Conservation (phyloP, 129 eudicot species). For the Saussurea involucrata region DNA sequence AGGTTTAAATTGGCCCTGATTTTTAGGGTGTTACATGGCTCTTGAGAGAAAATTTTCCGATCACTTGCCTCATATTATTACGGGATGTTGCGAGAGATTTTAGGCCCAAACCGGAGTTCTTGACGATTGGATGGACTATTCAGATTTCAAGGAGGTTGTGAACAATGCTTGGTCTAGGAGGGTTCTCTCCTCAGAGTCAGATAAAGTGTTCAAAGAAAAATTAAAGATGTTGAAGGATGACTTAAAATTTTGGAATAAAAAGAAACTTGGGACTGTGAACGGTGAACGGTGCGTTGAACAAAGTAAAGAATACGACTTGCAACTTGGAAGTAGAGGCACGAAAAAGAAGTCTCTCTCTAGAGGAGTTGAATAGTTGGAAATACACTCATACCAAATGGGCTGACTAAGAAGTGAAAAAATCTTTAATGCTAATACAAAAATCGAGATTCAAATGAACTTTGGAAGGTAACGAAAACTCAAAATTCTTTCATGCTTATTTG, state of each 20-base stretch:
- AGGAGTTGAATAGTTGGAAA: neutral
- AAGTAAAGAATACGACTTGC: neutral
- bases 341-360: neutral
- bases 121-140: neutral
- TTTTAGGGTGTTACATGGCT: too few species aligned
- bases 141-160: neutral
- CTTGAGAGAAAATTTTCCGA: too few species aligned
- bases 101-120: neutral
- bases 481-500: neutral
- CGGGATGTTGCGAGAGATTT: neutral
- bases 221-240: neutral
- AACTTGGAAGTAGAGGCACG: neutral
- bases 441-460: neutral
- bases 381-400: neutral
- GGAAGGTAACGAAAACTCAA: neutral
- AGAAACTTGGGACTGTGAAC: neutral
- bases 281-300: neutral
- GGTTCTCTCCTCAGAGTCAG: neutral
- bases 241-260: neutral
- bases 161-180: neutral
- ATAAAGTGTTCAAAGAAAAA: neutral
- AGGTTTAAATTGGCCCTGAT: too few species aligned
- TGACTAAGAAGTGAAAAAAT: neutral
- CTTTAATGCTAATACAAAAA: neutral
- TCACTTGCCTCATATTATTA: too few species aligned